Base-by-base conservation (phyloP, 2,329 filamentous ascomycete genomes). In the Chalara sp. region DNA sequence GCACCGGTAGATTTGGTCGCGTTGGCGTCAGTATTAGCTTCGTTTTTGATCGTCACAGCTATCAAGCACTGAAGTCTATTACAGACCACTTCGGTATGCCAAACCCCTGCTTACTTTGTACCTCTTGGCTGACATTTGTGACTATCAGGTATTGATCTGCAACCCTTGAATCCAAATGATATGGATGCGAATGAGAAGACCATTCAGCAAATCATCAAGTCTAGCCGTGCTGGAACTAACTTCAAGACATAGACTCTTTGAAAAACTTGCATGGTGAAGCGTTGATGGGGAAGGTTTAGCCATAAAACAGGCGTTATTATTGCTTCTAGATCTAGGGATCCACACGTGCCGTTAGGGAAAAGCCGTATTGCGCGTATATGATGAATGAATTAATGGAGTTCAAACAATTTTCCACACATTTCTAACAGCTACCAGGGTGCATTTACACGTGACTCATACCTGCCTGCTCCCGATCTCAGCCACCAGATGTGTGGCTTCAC, bases 11-110 rank as follows among this genome's bases (percentile, higher is more conserved):
- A 59, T 99, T 99, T 63, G 93, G 93, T 51, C 91, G 92, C 68
- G 90, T 97, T 33, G 93, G 93, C 63, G 93, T 97, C 60, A 91
- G 89, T 52, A 91, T 99, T 66, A 95, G 87, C 58, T 96, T 99
- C 62, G 89, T 99, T 48, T 88, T 90, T 61, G 90, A 95, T 70
- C 82, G 84, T 65, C 80, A 80, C 59, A 93, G 89, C 67, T 97
- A 84, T 78, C 68, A 80, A 43, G 86, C 88, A 61, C 79, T 99
- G 45, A 81, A 83, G 59, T 72, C 80, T n/a, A 99, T 97, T 63
- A 84, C 87, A 52, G 71, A 78, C 11, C 84, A 87, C 67, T 96
- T 95, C 69, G 78, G 80, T 51, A 21, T 21, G 21, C 21, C 21
- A 21, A 21, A 21, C 21, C 21, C 21, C 21, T 21, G 21, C 21